Evolutionary conservation across 2,329 filamentous ascomycete species (phyloP).

Genomic region (Metarhizium brunneum): DNA sequence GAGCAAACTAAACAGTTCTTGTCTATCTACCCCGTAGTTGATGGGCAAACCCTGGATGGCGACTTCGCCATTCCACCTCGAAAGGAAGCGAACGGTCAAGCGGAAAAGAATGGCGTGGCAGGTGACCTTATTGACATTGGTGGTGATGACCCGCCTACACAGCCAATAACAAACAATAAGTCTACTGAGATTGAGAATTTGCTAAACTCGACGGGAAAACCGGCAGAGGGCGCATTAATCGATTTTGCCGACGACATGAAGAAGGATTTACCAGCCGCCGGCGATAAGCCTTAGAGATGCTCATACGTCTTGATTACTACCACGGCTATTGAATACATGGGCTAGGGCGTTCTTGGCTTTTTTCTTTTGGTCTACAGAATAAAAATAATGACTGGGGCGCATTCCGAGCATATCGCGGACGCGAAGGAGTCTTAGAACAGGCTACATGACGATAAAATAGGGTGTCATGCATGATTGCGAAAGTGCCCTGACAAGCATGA

Average conservation of each 20-base stretch:
- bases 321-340: neutral
- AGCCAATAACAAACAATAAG: neutral
- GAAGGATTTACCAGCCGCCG: constrained; percentile 32
- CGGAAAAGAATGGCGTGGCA: constrained; percentile 10
- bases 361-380: neutral
- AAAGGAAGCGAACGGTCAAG: constrained; percentile 5
- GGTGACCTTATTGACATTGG: constrained; percentile 50
- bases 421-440: neutral
- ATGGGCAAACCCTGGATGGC: constrained; percentile 56
- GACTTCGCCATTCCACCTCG: constrained; percentile 47
- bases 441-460: neutral
- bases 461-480: neutral
- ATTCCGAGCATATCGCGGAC: neutral
- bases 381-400: neutral
- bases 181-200: constrained; percentile 32
- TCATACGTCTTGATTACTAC: neutral
- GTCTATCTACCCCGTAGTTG: constrained; percentile 74
- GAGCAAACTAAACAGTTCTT: constrained; percentile 75
- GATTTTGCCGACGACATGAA: constrained; percentile 48
- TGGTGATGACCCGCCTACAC: constrained; percentile 16
- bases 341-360: constrained; percentile 3
- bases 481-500: neutral
- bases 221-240: constrained; percentile 39
- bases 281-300: neutral
- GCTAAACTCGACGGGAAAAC: constrained; percentile 38